These are phyloP conservation scores for Aquilaria sinensis DNA, from an alignment of 345 rosid genomes.

Conservation along the genomic window DNA sequence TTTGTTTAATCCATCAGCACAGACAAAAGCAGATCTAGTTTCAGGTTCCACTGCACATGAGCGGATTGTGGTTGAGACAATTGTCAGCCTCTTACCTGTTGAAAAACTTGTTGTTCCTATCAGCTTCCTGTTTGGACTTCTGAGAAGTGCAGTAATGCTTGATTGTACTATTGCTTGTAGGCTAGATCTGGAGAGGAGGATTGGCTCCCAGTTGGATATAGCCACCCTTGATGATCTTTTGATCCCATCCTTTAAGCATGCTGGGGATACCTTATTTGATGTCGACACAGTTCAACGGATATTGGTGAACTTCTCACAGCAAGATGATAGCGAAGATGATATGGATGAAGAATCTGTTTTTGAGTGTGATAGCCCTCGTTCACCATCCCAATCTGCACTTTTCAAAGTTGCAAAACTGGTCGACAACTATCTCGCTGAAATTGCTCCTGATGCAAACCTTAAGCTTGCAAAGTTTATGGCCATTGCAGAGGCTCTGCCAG, in stretches of 20 bases:
- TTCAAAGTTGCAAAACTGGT: constrained; percentile 83
- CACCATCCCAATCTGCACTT: constrained; percentile 78
- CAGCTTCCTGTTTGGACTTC: constrained; percentile 78
- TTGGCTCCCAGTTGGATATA: constrained; percentile 82
- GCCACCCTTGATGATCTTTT: constrained; percentile 89
- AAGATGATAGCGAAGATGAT: constrained; percentile 86
- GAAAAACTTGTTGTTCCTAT: constrained; percentile 90
- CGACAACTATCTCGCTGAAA: constrained; percentile 90
- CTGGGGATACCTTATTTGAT: constrained; percentile 89
- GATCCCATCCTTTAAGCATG: constrained; percentile 83
- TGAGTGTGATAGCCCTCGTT: constrained; percentile 70
- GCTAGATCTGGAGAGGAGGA: constrained; percentile 88
- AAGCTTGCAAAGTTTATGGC: constrained; percentile 83
- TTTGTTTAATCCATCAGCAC: constrained; percentile 50
- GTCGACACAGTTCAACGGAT: constrained; percentile 89
- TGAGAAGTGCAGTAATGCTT: constrained; percentile 86
- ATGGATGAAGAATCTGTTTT: constrained; percentile 73
- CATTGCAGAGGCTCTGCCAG: constrained; percentile 80
- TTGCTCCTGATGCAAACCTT: constrained; percentile 92
- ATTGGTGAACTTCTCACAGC: constrained; percentile 90
- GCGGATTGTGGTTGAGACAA: constrained; percentile 70
- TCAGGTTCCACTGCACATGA: constrained; percentile 53
- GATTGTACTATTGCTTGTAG: constrained; percentile 70
- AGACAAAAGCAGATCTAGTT: constrained; percentile 38
- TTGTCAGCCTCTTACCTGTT: constrained; percentile 72